phyloP scores from a whole-genome alignment of 116 monocot species.

The Phalaenopsis hybrid region DNA sequence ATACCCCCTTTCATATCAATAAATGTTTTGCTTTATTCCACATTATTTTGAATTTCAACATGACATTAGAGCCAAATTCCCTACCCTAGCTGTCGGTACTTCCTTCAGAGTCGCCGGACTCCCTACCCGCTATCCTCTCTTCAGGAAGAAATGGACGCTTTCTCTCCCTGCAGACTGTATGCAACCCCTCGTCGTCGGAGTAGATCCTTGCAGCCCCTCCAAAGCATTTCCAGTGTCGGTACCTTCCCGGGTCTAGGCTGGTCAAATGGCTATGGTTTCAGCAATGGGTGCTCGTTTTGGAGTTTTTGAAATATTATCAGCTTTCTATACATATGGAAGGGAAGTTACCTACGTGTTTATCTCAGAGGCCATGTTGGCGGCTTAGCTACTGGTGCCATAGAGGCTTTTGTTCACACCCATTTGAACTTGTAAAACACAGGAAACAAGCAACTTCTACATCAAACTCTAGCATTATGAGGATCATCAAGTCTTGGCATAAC shows the following conservation, averaged over 20 bases:
- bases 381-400: conserved; percentile 62
- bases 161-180: no score
- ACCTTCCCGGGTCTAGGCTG: conserved; percentile 44
- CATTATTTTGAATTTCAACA: no score
- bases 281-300: conserved; percentile 81
- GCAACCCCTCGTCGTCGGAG: no score
- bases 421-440: conserved; percentile 84
- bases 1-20: no score
- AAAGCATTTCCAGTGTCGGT: no score
- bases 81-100: no score
- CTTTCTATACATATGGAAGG: conserved; percentile 96
- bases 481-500: conserved; percentile 18
- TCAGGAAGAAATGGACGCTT: no score
- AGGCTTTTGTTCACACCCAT: conserved; percentile 67
- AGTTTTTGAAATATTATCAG: conserved; percentile 72
- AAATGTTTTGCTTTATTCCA: no score
- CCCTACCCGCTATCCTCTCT: no score
- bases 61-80: no score
- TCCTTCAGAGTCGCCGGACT: no score
- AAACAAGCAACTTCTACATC: conserved; percentile 56
- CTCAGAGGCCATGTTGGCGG: conserved; percentile 85
- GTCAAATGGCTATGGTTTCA: conserved; percentile 50
- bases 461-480: conserved; percentile 12
- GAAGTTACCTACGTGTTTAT: conserved; percentile 77
- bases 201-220: no score